Base-by-base conservation (phyloP, 2,329 filamentous ascomycete genomes). In the Amauroascus niger region DNA sequence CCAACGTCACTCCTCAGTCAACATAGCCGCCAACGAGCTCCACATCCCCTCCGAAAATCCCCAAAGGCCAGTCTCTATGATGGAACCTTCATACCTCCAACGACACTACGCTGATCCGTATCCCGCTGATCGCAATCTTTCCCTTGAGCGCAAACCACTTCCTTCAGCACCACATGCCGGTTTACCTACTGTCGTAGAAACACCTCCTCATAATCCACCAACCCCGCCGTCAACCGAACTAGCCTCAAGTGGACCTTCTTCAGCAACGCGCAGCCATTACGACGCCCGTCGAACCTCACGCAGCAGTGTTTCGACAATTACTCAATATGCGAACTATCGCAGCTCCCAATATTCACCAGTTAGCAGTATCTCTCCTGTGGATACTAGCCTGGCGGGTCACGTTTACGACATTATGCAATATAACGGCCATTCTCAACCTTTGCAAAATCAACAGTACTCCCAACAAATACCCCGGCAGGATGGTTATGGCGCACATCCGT, bases 11-110 rank as follows among this genome's bases (percentile, higher is more conserved):
- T 53, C 40, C 11, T 9, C 9, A 20, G 13, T 18, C 46, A 37
- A 24, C 20, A 8, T 50, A 26, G 30, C 24, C 1, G 22, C 30
- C 11, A 32, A 2, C 7, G 43, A 26, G 14, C 26, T 26, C 18
- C 6, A 48, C 30, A 22, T 35, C 13, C 51, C 41, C 6, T 22
- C 41, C 1, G 33, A 44, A 6, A n/a, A 8, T 16, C 33, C 14
- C 22, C 37, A 30, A 47, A 39, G 50, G 26, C 51, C 51, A 32
- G 26, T 53, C 1, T 53, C 51, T 20, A 53, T 53, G 41, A 22
- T 40, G 24, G 50, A 47, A 39, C 14, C 26, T 7, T n/a, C 41
- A n/a, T 37, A 35, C 14, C 40, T 39, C 7, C 16, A 22, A 24
- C 43, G 18, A 33, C 7, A 22, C 11, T 13, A 13, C 6, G n/a